Evolutionary conservation across 208 protist species (phyloP), one percentile per base, ranked within the genome.

Genomic region (Crithidia thermophila): DNA sequence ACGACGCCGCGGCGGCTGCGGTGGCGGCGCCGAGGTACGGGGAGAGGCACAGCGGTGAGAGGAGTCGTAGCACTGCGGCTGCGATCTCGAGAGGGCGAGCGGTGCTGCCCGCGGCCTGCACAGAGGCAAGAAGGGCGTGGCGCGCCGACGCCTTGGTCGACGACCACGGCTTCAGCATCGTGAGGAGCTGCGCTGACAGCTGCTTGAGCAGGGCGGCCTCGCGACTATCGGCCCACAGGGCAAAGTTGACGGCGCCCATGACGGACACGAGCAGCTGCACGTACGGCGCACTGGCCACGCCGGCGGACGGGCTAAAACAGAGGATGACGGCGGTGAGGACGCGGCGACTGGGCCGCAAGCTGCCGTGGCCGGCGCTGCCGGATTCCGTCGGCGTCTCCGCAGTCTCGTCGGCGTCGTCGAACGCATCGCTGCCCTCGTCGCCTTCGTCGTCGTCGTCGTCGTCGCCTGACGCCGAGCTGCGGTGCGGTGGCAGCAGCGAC

Each of bases 21-120:
- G 45, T n/a, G 18, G 63, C 21, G 8, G 57, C 28, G 23, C 42
- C 36, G 25, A 80, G 46, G 71, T 81, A 85, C 28, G 75, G 68
- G 5, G 70, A 71, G n/a, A 91, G 46, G 63, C 82, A 91, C 13
- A 95, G 68, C 37, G 90, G 86, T 13, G 69, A 62, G 13, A 90
- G 49, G n/a, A 88, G 51, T 46, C 90, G 74, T 21, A 95, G 67
- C 21, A 85, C 43, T 4, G 84, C 80, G 0, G 71, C 86, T 27
- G 75, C 65, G 4, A 60, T 36, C 14, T 62, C 58, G 13, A 84
- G 47, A 16, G 51, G 21, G 42, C 36, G 58, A n/a, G 23, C 14
- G 8, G 36, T 37, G 13, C n/a, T 20, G n/a, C 21, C 11, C 25
- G 30, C 34, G 5, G 34, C 34, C 0, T 28, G 8, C 16, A 36